Percentiles rank a stretch among this genome's conserved stretches.
phyloP scores from a whole-genome alignment of 768 basidiomycete genomes.

The Artomyces pyxidatus region DNA sequence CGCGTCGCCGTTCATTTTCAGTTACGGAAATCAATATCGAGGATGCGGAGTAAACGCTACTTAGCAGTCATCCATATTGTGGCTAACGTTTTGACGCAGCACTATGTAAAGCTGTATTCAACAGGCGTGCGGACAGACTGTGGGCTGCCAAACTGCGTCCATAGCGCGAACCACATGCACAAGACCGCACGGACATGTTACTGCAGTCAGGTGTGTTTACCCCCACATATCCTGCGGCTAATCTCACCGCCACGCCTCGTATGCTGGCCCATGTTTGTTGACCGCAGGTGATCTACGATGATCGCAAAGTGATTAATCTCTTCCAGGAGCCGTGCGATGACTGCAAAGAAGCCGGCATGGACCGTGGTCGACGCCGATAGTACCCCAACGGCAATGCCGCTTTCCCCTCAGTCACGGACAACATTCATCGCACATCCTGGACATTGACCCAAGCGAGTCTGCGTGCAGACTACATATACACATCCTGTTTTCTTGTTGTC shows the following conservation, averaged over 20 bases:
- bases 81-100: constrained; percentile 30
- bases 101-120: constrained; percentile 56
- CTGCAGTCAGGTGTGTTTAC: constrained; percentile 34
- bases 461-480: too few relatives aligned
- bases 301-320: constrained; percentile 54
- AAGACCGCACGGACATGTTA: constrained; percentile 48
- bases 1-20: background rate
- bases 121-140: constrained; percentile 56
- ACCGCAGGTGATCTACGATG: constrained; percentile 23
- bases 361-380: constrained; percentile 18
- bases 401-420: too few relatives aligned
- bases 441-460: too few relatives aligned
- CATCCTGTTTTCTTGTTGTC: too few relatives aligned
- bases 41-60: constrained; percentile 14
- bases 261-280: background rate
- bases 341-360: constrained; percentile 35
- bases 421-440: too few relatives aligned
- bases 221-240: background rate
- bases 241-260: constrained; percentile 5
- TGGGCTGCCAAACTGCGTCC: constrained; percentile 36
- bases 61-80: background rate
- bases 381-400: background rate
- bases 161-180: constrained; percentile 54
- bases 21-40: constrained; percentile 14
- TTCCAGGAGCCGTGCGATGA: constrained; percentile 57